Evolutionary conservation across 2,329 filamentous ascomycete species (phyloP), one percentile per base, ranked within the genome.

Genomic region (Coniochaeta sp.): DNA sequence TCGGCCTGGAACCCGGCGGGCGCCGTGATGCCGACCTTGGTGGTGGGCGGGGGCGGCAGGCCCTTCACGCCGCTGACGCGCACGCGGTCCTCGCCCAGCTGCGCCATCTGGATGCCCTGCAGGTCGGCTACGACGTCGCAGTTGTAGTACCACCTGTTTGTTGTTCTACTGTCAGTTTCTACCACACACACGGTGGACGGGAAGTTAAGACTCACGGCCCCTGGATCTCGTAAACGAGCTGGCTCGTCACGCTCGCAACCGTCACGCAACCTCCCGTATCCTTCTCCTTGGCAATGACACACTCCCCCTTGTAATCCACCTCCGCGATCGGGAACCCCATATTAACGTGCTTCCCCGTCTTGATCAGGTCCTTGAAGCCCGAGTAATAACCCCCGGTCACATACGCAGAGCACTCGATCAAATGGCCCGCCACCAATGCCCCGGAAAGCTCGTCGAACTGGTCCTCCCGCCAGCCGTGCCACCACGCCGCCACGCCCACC

Each of bases 311-410:
- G 2, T 63, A 65, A 22, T 72, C 74, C 9, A 84, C 73, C 57
- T 82, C 79, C 0, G 76, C 79, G 62, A 83, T 80, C 1, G 77
- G 78, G 59, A 81, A 81, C 0, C 73, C 73, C 1, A 79, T 72
- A 50, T 78, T 75, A 10, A 47, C 42, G n/a, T 52, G 47, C 52
- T 78, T 67, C 19, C 80, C 69, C 0, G 69, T 66, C 7, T 80
- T 74, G 17, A 36, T 22, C 1, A 76, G 75, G 12, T 75, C 70
- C 61, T 77, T 74, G 61, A 77, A 78, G 1, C 77, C 79, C 1
- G 76, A 69, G 61, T 79, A 81, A 59, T 81, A 80, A 0, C 71
- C 74, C 0, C 79, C 79, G 2, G 76, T 77, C 1, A 77, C 75
- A 63, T 80, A 81, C 2, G 73, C 69, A 6, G 71, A 73, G 63